Evolutionary conservation across 495 filamentous ascomycete genomes (phyloP), one percentile per base, ranked within the genome.

Genomic region (Aspergillus panamensis): DNA sequence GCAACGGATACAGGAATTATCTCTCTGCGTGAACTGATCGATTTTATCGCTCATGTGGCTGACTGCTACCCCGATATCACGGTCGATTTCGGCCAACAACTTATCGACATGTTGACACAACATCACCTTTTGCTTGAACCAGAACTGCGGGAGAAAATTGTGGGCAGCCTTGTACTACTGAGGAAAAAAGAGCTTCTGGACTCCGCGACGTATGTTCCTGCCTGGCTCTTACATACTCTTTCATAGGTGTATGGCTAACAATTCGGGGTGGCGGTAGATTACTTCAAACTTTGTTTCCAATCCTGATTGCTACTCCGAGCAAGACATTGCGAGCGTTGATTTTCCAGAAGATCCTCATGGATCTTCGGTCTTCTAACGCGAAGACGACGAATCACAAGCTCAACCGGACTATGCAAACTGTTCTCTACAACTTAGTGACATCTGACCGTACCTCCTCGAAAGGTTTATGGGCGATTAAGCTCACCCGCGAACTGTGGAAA

Each of bases 161-260:
- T 97, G 1, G 90, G 91, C 31, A 95, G 90, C 68, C 75, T 99
- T 61, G 88, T 92, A 20, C 77, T 99, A 35, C 71, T 97, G 53
- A 82, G 89, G 50, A 90, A 93, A 66, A 98, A 98, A 73, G 91
- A 96, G 19, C 80, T 96, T 20, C 83, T 98, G 50, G 88, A 96
- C 68, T 96, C 91, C 30, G 78, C 85, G 51, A 84, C 79, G 80
- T 84, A 73, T 58, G 80, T 56, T 13, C 30, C 33, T 42, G 21
- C 39, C 33, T 2, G n/a, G 16, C 44, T 10, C 9, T 40, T 19
- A 0, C 16, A 8, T 29, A 32, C 21, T 40, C 12, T 19, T 8
- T n/a, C 19, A 19, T 5, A 13, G 10, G 29, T 7, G 31, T 19
- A 33, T 52, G 53, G 53, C 56, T 68, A 60, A 69, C 17, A 29